These are phyloP conservation scores for Apiotrichum sp. DNA, from an alignment of 1,284 basidiomycete species.

Conservation along the genomic window DNA sequence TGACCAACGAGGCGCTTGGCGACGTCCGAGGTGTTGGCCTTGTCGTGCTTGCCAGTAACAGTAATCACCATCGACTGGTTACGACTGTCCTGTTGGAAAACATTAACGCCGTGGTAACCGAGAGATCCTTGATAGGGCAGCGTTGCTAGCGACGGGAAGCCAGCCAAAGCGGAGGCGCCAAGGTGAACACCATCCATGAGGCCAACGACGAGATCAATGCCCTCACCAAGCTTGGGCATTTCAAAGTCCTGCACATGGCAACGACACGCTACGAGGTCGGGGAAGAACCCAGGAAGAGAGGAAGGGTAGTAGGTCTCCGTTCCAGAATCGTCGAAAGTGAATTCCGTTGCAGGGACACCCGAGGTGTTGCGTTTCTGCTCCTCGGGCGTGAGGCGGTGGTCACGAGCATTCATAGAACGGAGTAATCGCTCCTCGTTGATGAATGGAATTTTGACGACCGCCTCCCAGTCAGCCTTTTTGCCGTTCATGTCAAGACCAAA, in stretches of 20 bases:
- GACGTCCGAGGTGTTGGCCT: conserved; percentile 61
- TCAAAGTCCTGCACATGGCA: conserved; percentile 75
- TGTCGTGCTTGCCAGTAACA: conserved; percentile 69
- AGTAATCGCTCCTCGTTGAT: conserved; percentile 80
- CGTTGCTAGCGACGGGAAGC: conserved; percentile 91
- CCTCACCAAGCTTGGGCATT: conserved; percentile 75
- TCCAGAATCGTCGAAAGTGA: conserved; percentile 60
- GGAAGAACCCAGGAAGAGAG: conserved; percentile 90
- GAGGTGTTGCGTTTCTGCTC: conserved; percentile 72
- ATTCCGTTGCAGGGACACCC: conserved; percentile 68
- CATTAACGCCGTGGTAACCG: conserved; percentile 82
- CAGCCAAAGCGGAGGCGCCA: conserved; percentile 79
- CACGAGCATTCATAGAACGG: conserved; percentile 75
- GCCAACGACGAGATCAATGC: conserved; percentile 76
- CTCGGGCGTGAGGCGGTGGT: conserved; percentile 68
- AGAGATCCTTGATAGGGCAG: conserved; percentile 71
- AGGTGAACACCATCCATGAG: conserved; percentile 83
- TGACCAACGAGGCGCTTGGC: conserved; percentile 69
- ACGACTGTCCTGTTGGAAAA: conserved; percentile 82
- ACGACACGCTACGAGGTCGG: conserved; percentile 73
- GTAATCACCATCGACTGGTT: conserved; percentile 91
- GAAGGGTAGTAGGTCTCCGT: conserved; percentile 72
- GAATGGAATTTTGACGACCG: conserved; percentile 97
- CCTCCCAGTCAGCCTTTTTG: conserved; percentile 99
- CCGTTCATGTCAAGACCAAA: conserved; percentile 95